Conservation (phyloP, 352 stramenopile species). For the Phytophthora pini region DNA sequence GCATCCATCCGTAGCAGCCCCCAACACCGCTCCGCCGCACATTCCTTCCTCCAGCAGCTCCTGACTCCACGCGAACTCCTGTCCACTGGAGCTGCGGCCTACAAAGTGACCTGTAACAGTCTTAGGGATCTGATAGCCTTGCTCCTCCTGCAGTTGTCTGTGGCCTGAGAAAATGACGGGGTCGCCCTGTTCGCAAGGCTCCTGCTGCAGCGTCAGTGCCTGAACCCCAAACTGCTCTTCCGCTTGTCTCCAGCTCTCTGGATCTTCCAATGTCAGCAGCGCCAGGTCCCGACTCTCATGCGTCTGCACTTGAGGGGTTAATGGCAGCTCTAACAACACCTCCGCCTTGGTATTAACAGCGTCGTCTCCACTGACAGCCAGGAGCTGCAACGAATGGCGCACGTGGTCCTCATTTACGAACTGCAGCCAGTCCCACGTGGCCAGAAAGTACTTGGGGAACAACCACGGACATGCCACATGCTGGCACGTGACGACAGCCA, state of each 20-base stretch:
- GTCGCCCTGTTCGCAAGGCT: constrained; percentile 39
- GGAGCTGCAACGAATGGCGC: constrained; percentile 70
- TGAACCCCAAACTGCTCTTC: constrained; percentile 42
- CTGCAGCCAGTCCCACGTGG: constrained; percentile 87
- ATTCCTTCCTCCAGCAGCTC: constrained; percentile 83
- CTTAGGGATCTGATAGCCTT: constrained; percentile 43
- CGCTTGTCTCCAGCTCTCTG: constrained; percentile 28
- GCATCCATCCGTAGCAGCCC: constrained; percentile 41
- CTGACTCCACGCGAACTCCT: constrained; percentile 80
- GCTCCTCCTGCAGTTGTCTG: constrained; percentile 26
- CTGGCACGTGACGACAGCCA: constrained; percentile 73
- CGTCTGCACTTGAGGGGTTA: constrained; percentile 57
- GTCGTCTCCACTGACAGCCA: constrained; percentile 35
- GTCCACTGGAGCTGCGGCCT: constrained; percentile 56
- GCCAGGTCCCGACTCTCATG: constrained; percentile 67
- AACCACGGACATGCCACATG: constrained; percentile 86
- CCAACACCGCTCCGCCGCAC: constrained; percentile 77
- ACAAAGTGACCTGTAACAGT: constrained; percentile 66
- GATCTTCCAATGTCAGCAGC: constrained; percentile 58
- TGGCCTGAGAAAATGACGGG: constrained; percentile 61
- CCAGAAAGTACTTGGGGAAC: constrained; percentile 76
- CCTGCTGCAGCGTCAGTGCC: constrained; percentile 40
- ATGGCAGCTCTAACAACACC: constrained; percentile 63
- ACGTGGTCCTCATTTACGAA: constrained; percentile 81
- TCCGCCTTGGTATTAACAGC: constrained; percentile 21